Evolutionary conservation across 176 grass and related monocot species (phyloP).

Genomic region (Puya raimondii): DNA sequence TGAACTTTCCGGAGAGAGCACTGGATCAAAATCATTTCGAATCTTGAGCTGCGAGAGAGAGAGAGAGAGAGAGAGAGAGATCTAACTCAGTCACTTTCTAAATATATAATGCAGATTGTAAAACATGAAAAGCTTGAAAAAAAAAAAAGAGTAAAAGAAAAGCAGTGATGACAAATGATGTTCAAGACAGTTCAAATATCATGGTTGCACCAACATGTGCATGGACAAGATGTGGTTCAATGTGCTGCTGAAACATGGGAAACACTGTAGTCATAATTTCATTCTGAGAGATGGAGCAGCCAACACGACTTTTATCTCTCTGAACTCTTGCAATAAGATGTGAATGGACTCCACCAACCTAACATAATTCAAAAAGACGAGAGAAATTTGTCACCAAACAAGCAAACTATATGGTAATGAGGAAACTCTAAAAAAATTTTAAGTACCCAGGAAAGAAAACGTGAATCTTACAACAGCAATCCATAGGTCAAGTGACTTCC

Average conservation of each 20-base stretch:
- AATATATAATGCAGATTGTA: background rate
- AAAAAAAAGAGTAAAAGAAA: background rate
- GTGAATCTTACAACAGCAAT: slow-evolving; percentile 93
- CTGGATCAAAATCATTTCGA: slow-evolving; percentile 98
- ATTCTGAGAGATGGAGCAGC: slow-evolving; percentile 77
- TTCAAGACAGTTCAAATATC: slow-evolving; percentile 21
- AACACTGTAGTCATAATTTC: slow-evolving; percentile 98
- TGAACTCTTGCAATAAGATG: slow-evolving; percentile 96
- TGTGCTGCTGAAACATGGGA: slow-evolving; percentile 91
- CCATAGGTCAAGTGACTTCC: slow-evolving; percentile 91
- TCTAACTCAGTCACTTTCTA: background rate
- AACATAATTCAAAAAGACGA: slow-evolving; percentile 19
- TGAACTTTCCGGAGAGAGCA: slow-evolving; percentile 97
- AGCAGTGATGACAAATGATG: slow-evolving; percentile 4
- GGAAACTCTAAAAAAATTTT: slow-evolving; percentile 14
- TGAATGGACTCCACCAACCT: slow-evolving; percentile 98
- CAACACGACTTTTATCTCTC: slow-evolving; percentile 83
- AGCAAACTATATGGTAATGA: background rate
- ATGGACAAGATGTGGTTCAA: slow-evolving; percentile 99
- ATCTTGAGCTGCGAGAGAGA: slow-evolving; percentile 76
- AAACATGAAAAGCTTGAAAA: background rate
- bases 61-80: background rate
- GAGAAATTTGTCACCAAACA: slow-evolving; percentile 7
- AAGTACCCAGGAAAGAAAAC: slow-evolving; percentile 1
- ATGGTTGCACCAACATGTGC: slow-evolving; percentile 98